Base-by-base conservation (phyloP, 2,329 filamentous ascomycete species). In the Alternaria brassicae region DNA sequence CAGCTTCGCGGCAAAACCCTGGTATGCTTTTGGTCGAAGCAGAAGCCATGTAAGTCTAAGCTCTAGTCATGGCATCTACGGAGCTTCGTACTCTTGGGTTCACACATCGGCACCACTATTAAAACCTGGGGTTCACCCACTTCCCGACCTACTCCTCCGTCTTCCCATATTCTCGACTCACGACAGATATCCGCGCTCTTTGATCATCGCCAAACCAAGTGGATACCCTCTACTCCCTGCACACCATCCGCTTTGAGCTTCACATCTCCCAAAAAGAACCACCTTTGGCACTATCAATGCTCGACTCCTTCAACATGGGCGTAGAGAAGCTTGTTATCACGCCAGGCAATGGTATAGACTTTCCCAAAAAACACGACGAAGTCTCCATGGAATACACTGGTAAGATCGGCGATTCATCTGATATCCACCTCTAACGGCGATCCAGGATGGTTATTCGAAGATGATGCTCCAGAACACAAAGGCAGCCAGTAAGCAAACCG, bases 381-480 rank as follows among this genome's bases (percentile, higher is more conserved):
- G 91, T 98, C 73, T 87, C 86, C 74, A 96, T 98, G 75, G 88
- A 95, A 81, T 98, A 98, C 85, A 95, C 90, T 40, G 95, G 75
- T 75, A 70, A 45, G 42, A 56, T 40, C 12, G 28, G 19, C 6
- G 17, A 17, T 30, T 34, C 30, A 49, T 25, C 6, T 4, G 23
- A 45, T 9, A 21, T 23, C 28, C 47, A 32, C 8, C 40, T 63
- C 69, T 70, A n/a, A 72, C 58, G 13, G 30, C 4, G 30, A 2
- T 32, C 37, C 34, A 76, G 75, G 95, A 72, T 97, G 84, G 81
- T 85, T 98, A 65, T 91, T 90, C 80, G 89, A 96, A 73, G 73
- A 82, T 21, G 80, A 74, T 65, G 80, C 86, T 77, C 79, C 85
- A 17, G 83, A 87, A 58, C 83, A 86, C 73, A 86, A 85, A 85